Conservation (phyloP, 257 asterid species). For the Primulina eburnea region DNA sequence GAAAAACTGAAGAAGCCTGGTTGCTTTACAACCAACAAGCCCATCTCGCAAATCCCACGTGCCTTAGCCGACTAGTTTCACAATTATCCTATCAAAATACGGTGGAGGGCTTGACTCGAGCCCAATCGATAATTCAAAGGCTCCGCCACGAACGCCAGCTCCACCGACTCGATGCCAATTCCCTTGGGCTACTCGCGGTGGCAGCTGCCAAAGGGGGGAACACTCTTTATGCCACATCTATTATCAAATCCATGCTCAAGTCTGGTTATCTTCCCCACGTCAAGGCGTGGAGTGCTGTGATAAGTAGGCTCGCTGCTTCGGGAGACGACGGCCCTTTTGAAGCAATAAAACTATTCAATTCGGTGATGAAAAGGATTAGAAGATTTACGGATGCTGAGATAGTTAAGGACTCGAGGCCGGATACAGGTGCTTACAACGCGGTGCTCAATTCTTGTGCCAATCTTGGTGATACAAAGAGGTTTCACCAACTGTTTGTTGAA, state of each 20-base stretch:
- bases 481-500: slow-evolving; percentile 72
- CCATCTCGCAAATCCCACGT: slow-evolving; percentile 66
- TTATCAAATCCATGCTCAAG: slow-evolving; percentile 82
- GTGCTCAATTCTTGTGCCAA: slow-evolving; percentile 90
- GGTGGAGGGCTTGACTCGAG: slow-evolving; percentile 52
- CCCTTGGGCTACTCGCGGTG: slow-evolving; percentile 86
- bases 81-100: slow-evolving; percentile 80
- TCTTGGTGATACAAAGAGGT: slow-evolving; percentile 58
- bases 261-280: slow-evolving; percentile 92
- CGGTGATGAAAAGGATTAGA: slow-evolving; percentile 49
- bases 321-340: slow-evolving; percentile 83
- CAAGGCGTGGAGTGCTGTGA: slow-evolving; percentile 94
- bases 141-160: slow-evolving; percentile 75
- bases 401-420: slow-evolving; percentile 65
- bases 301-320: slow-evolving; percentile 65
- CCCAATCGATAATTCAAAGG: slow-evolving; percentile 78
- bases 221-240: slow-evolving; percentile 74
- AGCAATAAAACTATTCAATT: slow-evolving; percentile 59
- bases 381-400: slow-evolving; percentile 43
- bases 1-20: slow-evolving; percentile 93
- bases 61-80: slow-evolving; percentile 87
- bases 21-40: slow-evolving; percentile 46
- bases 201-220: slow-evolving; percentile 91
- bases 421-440: slow-evolving; percentile 85
- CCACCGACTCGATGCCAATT: slow-evolving; percentile 90